Evolutionary conservation across 192 early-diverging fungal genomes (phyloP).

Genomic region (Backusella circina): DNA sequence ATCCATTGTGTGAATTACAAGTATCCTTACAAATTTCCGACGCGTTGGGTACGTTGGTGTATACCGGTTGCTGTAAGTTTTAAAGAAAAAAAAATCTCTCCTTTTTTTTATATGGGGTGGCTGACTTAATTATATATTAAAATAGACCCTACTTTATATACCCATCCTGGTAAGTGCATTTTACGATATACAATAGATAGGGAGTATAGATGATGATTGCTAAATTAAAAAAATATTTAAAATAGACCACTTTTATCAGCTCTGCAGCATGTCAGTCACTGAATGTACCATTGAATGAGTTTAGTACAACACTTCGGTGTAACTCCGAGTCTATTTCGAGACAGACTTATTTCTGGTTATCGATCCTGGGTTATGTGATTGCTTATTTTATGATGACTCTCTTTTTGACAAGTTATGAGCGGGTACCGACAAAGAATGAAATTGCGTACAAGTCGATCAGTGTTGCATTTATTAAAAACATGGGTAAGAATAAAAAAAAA

Average conservation of each 20-base stretch:
- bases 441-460: conserved; percentile 70
- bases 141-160: conserved; percentile 40
- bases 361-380: conserved; percentile 56
- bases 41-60: conserved; percentile 48
- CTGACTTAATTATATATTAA: not conserved
- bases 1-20: conserved; percentile 43
- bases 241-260: conserved; percentile 37
- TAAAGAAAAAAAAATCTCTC: not conserved
- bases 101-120: not conserved
- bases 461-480: conserved; percentile 73
- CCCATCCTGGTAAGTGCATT: conserved; percentile 34
- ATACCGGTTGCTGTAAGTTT: conserved; percentile 16
- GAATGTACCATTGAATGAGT: conserved; percentile 27
- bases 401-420: conserved; percentile 70
- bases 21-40: conserved; percentile 36
- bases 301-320: conserved; percentile 36
- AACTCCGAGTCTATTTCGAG: conserved; percentile 46
- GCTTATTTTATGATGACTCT: conserved; percentile 65
- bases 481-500: no score
- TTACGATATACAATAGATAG: not conserved
- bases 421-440: conserved; percentile 63
- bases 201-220: not conserved
- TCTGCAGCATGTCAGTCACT: conserved; percentile 39
- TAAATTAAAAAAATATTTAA: no score
- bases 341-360: conserved; percentile 54